These are phyloP conservation scores for Wickerhamomyces chambardii DNA, from an alignment of 805 yeast genomes.

Conservation along the genomic window DNA sequence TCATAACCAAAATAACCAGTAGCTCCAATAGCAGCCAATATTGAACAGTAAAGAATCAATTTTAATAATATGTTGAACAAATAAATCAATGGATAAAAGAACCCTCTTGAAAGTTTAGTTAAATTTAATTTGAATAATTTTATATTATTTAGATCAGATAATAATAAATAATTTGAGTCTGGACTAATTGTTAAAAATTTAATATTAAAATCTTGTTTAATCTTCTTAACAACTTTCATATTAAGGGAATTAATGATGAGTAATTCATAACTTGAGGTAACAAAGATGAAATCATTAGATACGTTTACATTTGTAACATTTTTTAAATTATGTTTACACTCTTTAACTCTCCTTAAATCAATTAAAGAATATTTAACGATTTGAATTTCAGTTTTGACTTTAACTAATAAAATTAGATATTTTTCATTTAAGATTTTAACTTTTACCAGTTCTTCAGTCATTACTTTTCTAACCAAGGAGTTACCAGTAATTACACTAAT, in stretches of 20 bases:
- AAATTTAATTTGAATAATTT: no score
- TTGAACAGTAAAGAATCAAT: neutral
- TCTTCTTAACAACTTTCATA: neutral
- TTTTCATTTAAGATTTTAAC: slow-evolving; percentile 24
- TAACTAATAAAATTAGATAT: neutral
- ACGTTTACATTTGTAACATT: neutral
- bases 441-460: slow-evolving; percentile 10
- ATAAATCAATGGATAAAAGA: neutral
- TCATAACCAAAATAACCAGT: slow-evolving; percentile 8
- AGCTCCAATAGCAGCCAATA: slow-evolving; percentile 3
- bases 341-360: no score
- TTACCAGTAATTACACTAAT: slow-evolving; percentile 32
- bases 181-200: neutral
- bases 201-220: neutral
- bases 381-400: slow-evolving; percentile 7
- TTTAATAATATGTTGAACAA: no score
- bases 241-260: neutral
- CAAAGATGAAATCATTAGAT: neutral
- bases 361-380: slow-evolving; percentile 7
- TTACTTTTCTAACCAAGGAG: slow-evolving; percentile 12
- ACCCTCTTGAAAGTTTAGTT: neutral
- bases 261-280: neutral
- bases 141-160: neutral
- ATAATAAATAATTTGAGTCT: neutral
- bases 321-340: no score